Evolutionary conservation across 179 eudicot genomes (phyloP).

Genomic region (Nepenthes alata): DNA sequence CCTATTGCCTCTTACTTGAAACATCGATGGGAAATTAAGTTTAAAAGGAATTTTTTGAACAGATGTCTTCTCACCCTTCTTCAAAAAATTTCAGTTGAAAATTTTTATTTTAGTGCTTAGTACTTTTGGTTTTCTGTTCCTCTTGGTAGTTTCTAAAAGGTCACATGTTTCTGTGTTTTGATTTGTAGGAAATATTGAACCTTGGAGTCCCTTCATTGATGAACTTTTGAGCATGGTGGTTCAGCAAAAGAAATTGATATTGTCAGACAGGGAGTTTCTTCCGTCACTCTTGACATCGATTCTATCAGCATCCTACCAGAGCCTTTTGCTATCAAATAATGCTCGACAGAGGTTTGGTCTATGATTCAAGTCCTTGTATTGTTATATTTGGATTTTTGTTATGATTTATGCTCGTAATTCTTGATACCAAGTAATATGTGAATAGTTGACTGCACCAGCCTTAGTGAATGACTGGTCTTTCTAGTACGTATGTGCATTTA

Average conservation of each 20-base stretch:
- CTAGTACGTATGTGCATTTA: no score
- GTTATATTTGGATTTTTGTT: background rate
- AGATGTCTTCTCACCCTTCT: no score
- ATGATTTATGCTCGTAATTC: background rate
- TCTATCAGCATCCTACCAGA: constrained; percentile 40
- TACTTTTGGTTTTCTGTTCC: background rate
- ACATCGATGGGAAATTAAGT: background rate
- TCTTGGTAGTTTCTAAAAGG: no score
- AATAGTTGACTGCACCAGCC: no score
- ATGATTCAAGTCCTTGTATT: background rate
- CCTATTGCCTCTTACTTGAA: background rate
- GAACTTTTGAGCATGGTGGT: constrained; percentile 50
- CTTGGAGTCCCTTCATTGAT: constrained; percentile 44
- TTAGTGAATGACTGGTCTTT: background rate
- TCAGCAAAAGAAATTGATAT: constrained; percentile 63
- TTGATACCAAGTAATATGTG: no score
- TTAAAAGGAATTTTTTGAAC: no score
- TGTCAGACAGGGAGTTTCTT: constrained; percentile 59
- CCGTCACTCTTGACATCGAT: constrained; percentile 50
- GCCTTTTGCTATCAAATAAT: constrained; percentile 48
- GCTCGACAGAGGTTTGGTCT: constrained; percentile 33
- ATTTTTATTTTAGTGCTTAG: background rate
- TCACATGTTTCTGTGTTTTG: background rate
- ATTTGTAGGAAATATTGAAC: constrained; percentile 35
- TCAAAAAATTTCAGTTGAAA: no score